Evolutionary conservation across 2,329 filamentous ascomycete species (phyloP).

Genomic region (Lachnellula cervina): DNA sequence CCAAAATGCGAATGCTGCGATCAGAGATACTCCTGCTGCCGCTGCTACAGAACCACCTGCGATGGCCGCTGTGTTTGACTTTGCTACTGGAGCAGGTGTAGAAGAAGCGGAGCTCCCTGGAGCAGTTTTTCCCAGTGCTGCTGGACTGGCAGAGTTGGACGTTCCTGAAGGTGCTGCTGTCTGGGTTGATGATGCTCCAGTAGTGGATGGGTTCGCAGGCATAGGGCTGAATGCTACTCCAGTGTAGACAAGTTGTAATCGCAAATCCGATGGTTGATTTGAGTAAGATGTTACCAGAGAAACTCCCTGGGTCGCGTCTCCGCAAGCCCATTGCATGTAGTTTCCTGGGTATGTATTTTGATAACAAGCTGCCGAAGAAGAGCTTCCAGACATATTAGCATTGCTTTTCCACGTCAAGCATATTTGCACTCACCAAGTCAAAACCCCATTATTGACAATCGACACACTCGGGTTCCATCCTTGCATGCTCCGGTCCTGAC

Average conservation of each 20-base stretch:
- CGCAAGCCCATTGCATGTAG: conserved; percentile 28
- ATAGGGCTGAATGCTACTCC: conserved; percentile 21
- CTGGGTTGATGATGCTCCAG: conserved; percentile 1
- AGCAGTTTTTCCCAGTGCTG: conserved; percentile 1
- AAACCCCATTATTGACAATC: conserved; percentile 25
- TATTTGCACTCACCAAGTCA: conserved; percentile 24
- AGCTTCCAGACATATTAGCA: conserved; percentile 20
- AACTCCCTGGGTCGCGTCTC: conserved; percentile 16
- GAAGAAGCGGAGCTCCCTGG: conserved; percentile 3
- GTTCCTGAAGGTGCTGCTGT: conserved; percentile 6
- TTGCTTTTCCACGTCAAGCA: background rate
- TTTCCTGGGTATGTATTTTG: conserved; percentile 25
- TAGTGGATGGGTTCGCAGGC: conserved; percentile 4
- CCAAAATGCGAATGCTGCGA: conserved; percentile 17
- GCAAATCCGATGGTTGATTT: conserved; percentile 24
- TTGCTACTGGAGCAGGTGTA: background rate
- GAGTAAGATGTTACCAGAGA: conserved; percentile 22
- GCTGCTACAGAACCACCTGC: conserved; percentile 20
- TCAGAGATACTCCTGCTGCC: conserved; percentile 15
- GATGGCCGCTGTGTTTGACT: conserved; percentile 16
- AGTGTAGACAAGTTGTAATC: conserved; percentile 27
- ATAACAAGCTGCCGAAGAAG: conserved; percentile 21
- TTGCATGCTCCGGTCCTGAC: conserved; percentile 24
- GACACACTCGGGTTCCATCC: conserved; percentile 19
- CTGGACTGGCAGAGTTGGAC: conserved; percentile 1